phyloP scores from a whole-genome alignment of 495 filamentous ascomycete species.

The Aspergillus olivimuriae region DNA sequence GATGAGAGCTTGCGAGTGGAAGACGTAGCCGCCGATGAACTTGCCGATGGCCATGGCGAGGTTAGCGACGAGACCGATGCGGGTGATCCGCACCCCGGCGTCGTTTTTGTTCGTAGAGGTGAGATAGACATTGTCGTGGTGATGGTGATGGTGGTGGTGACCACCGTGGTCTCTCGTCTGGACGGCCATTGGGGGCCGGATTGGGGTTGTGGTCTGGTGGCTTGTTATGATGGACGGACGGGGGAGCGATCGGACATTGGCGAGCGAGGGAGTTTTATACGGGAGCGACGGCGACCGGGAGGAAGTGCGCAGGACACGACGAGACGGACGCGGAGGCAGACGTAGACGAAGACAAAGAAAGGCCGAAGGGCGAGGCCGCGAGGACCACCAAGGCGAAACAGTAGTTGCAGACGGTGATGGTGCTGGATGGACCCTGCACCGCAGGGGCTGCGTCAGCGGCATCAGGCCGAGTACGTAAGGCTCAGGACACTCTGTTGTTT shows the following conservation, averaged over 20 bases:
- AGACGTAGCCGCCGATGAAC: slow-evolving; percentile 83
- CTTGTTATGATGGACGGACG: slow-evolving; percentile 17
- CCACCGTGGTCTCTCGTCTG: slow-evolving; percentile 35
- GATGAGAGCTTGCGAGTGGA: slow-evolving; percentile 89
- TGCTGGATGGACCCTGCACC: slow-evolving; percentile 39
- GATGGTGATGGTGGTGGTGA: slow-evolving; percentile 59
- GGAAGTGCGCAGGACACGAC: slow-evolving; percentile 23
- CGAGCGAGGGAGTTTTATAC: slow-evolving; percentile 8
- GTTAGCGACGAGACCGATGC: slow-evolving; percentile 87
- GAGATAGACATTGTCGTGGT: slow-evolving; percentile 84
- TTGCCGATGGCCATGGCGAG: slow-evolving; percentile 91
- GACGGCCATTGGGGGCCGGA: slow-evolving; percentile 26
- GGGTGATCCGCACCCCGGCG: slow-evolving; percentile 89
- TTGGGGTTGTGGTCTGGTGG: slow-evolving; percentile 1
- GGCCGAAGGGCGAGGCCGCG: slow-evolving; percentile 9
- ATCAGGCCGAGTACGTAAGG: slow-evolving; percentile 19
- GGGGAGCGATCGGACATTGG: slow-evolving; percentile 3
- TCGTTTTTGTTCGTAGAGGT: slow-evolving; percentile 85
- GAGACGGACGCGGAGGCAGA: slow-evolving; percentile 17
- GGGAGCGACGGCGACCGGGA: not conserved
- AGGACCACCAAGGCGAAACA: too few relatives aligned
- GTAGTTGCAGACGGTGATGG: slow-evolving; percentile 7
- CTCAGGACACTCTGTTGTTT: not conserved
- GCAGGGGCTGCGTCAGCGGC: slow-evolving; percentile 44
- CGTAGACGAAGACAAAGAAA: slow-evolving; percentile 10